phyloP scores from a whole-genome alignment of 73 alveolate genomes.

The Stentor coeruleus region DNA sequence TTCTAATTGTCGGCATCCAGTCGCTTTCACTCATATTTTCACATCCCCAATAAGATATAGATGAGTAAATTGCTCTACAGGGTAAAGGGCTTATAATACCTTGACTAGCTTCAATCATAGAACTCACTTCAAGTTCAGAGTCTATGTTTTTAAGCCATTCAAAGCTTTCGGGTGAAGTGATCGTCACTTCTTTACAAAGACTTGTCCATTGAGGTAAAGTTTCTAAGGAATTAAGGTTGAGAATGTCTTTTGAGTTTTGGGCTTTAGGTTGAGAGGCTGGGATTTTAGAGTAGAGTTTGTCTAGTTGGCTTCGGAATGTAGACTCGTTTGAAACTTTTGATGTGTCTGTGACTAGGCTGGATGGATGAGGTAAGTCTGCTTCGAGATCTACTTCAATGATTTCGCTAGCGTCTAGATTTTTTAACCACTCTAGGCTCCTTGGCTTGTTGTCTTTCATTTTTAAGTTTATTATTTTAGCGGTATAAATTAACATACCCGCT shows the following conservation, averaged over 20 bases:
- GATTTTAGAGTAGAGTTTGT: neutral
- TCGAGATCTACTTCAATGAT: neutral
- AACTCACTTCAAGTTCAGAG: neutral
- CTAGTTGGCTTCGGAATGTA: neutral
- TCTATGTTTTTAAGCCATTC: neutral
- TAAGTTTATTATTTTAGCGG: no score
- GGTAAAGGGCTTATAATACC: neutral
- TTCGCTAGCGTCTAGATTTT: constrained; percentile 18
- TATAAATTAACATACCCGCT: no score
- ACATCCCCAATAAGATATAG: neutral
- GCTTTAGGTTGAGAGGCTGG: neutral
- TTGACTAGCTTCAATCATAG: neutral
- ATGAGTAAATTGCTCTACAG: neutral
- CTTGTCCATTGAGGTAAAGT: neutral
- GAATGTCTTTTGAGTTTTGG: neutral
- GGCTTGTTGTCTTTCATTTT: constrained; percentile 4
- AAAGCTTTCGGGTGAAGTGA: constrained; percentile 14
- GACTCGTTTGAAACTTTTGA: neutral
- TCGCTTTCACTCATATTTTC: neutral
- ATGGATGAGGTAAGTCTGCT: neutral
- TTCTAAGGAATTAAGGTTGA: neutral
- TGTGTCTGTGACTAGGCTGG: neutral
- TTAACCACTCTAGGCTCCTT: neutral
- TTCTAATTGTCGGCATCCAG: neutral
- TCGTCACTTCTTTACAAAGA: neutral